Base-by-base conservation (phyloP, 2,329 filamentous ascomycete genomes). In the Ophiostoma himal-ulmi region DNA sequence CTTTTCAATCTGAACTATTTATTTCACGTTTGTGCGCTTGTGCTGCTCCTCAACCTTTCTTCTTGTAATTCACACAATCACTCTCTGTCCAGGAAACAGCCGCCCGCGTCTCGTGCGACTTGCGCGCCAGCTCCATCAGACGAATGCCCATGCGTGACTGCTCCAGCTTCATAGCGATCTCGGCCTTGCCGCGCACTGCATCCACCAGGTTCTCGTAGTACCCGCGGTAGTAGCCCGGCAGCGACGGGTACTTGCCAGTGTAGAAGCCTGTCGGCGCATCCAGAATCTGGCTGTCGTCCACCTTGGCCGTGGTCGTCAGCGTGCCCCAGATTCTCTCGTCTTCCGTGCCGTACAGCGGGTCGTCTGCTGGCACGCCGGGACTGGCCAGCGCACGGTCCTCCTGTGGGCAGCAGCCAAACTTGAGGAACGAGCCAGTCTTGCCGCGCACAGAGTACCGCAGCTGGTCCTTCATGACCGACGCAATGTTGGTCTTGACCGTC, bases 401-500 rank as follows among this genome's bases (percentile, higher is more conserved):
- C 62, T 82, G 80, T 0, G 76, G 76, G 68, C 79, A 79, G 57
- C 76, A 77, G 54, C 74, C 73, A 26, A 71, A 74, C 36, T 83
- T 82, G 70, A 81, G 70, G 69, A 79, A 83, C 0, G 78, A 77
- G 0, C 87, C 88, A 75, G 87, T 84, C 1, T 85, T 85, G 36
- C 88, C 88, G 5, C 87, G 79, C 5, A 89, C 82, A 82, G 86
- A 88, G 77, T 83, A 89, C 68, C 87, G 80, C 72, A 89, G 77
- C 76, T 89, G 88, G 74, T 86, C 82, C 52, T 82, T 82, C 75
- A 89, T 85, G 0, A 84, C 81, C 70, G 83, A 86, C 39, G 88
- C 81, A n/a, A 89, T 83, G 1, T 81, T 81, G 7, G 86, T 86
- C 77, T 89, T 89, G 41, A 83, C 83, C 0, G 87, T 87, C 2